Conservation (phyloP, 495 filamentous ascomycete genomes). For the Diplogelasinospora grovesii region DNA sequence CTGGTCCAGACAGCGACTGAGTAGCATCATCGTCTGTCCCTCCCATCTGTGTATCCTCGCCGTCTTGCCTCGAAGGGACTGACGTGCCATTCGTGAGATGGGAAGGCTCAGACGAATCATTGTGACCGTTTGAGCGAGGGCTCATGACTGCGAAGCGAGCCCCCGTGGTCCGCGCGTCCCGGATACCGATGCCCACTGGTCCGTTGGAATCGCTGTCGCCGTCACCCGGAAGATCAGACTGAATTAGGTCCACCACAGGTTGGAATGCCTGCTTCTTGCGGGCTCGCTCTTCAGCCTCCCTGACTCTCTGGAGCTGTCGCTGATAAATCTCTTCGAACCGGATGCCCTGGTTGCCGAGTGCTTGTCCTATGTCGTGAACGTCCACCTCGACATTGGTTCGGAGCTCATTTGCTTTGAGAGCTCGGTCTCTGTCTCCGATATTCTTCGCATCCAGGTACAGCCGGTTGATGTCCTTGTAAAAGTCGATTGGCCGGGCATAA, state of each 20-base stretch:
- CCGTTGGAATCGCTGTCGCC: constrained; percentile 39
- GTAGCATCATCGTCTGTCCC: constrained; percentile 52
- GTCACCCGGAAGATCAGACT: constrained; percentile 27
- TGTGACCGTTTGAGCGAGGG: constrained; percentile 44
- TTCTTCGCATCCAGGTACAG: constrained; percentile 76
- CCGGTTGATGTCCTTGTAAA: constrained; percentile 74
- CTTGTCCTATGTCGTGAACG: constrained; percentile 59
- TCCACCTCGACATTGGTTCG: constrained; percentile 89
- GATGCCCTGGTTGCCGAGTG: constrained; percentile 40
- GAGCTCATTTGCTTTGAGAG: constrained; percentile 82
- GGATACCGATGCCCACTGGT: constrained; percentile 52
- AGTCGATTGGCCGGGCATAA: constrained; percentile 84
- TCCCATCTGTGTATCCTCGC: constrained; percentile 52
- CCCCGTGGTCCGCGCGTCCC: constrained; percentile 35
- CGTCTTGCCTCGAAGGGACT: constrained; percentile 45
- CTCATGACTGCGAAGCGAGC: constrained; percentile 43
- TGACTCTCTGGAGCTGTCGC: constrained; percentile 66
- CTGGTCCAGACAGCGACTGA: constrained; percentile 26
- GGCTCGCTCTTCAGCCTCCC: constrained; percentile 55
- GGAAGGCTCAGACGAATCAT: constrained; percentile 37
- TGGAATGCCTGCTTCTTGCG: constrained; percentile 47
- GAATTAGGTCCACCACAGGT: constrained; percentile 29
- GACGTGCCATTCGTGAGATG: constrained; percentile 64
- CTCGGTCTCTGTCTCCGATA: constrained; percentile 66
- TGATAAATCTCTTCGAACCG: constrained; percentile 53